phyloP scores from a whole-genome alignment of 1,139 yeast species.

The Trichomonascaceae sp. region DNA sequence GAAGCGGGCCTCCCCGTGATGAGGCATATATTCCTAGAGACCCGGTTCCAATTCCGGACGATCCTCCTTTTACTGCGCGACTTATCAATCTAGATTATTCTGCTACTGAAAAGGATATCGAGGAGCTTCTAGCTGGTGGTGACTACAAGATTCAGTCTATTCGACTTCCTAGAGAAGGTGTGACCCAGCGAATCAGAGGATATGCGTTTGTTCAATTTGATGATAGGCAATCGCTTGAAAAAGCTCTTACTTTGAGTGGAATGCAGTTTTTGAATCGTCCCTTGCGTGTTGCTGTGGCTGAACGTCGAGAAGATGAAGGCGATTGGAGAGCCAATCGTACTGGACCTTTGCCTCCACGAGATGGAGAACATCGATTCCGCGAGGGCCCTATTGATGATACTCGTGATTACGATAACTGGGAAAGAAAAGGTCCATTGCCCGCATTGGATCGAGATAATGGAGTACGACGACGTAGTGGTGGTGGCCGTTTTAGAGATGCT shows the following conservation, averaged over 20 bases:
- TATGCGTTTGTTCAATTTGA: conserved; percentile 83
- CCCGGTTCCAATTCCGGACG: conserved; percentile 83
- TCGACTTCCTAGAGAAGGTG: conserved; percentile 56
- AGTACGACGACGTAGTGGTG: conserved; percentile 13
- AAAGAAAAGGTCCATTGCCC: conserved; percentile 34
- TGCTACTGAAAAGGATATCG: conserved; percentile 58
- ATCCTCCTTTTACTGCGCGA: conserved; percentile 87
- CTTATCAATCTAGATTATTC: conserved; percentile 85
- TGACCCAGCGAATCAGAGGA: conserved; percentile 61
- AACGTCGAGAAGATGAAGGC: conserved; percentile 47
- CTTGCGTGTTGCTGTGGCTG: conserved; percentile 83
- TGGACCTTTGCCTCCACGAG: conserved; percentile 30
- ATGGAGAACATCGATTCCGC: conserved; percentile 14
- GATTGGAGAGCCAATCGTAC: conserved; percentile 52
- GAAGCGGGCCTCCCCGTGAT: conserved; percentile 11
- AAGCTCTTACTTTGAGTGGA: conserved; percentile 65
- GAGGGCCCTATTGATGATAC: conserved; percentile 12
- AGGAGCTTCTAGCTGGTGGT: conserved; percentile 51
- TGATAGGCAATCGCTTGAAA: conserved; percentile 64
- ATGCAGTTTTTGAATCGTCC: conserved; percentile 62
- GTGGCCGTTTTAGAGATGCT: conserved; percentile 12
- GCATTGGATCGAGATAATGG: conserved; percentile 15
- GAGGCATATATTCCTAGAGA: conserved; percentile 33
- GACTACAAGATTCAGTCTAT: conserved; percentile 59
- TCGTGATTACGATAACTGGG: conserved; percentile 37